Evolutionary conservation across 768 basidiomycete genomes (phyloP), one percentile per base, ranked within the genome.

Genomic region (Russula foetens): DNA sequence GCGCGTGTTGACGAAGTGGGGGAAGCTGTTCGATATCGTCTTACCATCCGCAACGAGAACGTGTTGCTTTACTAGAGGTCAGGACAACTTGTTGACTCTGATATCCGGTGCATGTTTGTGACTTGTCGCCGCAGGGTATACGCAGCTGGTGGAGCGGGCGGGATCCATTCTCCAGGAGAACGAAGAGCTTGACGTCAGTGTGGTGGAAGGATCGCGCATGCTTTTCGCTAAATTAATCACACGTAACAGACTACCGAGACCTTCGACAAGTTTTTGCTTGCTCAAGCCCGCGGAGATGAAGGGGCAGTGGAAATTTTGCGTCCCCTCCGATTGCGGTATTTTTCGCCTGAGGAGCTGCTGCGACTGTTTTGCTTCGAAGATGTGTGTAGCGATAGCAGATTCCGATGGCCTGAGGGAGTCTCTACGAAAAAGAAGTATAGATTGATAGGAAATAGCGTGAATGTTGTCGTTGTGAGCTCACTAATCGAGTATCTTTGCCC

Each of bases 41-140:
- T 69, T 79, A 11, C 86, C 88, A 0, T 83, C 82, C 11, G 73
- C 81, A 29, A 71, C 69, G 39, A 75, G 86, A 47, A 83, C 82
- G 1, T 92, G 90, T 65, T 92, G 90, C 70, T 92, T 92, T 69
- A 92, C 90, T 19, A 74, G 90, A 73, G 88, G 89, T 88, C 64
- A 12, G 63, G 57, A n/a, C 14, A 26, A 35, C 48, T 31, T 28
- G 21, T 53, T 28, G 39, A 28, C 7, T 23, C 3, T 33, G 23
- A 39, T 3, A 21, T 47, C 15, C 41, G 21, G 4, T 23, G 33
- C 28, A 33, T 31, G 11, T 38, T 29, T 48, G 52, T 62, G 58
- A 57, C 23, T 23, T 45, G 7, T 33, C 9, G 52, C 29, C n/a
- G 6, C 56, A 88, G 88, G 87, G 3, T 91, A 91, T 66, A 86